Evolutionary conservation across 495 filamentous ascomycete species (phyloP).

Genomic region (Neurospora sp.): DNA sequence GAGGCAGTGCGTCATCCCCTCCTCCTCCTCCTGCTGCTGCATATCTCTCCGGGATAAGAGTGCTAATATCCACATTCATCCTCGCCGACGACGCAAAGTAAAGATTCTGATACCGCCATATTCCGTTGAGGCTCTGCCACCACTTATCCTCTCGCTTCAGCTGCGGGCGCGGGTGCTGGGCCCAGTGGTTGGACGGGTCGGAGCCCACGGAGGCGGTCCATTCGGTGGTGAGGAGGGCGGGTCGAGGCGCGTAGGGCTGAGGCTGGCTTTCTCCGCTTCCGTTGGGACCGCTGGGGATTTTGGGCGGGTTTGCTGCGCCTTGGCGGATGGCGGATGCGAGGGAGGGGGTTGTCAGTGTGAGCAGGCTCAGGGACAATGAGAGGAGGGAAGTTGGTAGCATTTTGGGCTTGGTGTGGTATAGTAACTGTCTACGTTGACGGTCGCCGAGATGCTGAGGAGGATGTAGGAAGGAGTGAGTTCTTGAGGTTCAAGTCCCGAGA

Average conservation of each 20-base stretch:
- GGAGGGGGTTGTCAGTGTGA: background rate
- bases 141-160: slow-evolving; percentile 36
- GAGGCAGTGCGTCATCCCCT: too few species aligned
- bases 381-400: background rate
- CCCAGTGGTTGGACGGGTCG: slow-evolving; percentile 43
- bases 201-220: background rate
- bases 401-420: background rate
- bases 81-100: background rate
- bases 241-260: background rate
- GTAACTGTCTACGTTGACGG: background rate
- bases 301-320: background rate
- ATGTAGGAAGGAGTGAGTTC: background rate
- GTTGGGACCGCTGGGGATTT: background rate
- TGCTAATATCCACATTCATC: background rate
- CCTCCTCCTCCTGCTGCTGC: background rate
- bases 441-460: background rate
- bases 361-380: background rate
- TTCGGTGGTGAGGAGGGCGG: background rate
- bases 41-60: background rate
- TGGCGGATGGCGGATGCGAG: background rate
- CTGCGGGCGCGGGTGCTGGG: slow-evolving; percentile 56
- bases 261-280: background rate
- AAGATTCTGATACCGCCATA: slow-evolving; percentile 48
- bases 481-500: background rate
- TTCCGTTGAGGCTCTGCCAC: slow-evolving; percentile 56